Evolutionary conservation across 2,329 filamentous ascomycete species (phyloP), one percentile per base, ranked within the genome.

Genomic region (Ciborinia camelliae): DNA sequence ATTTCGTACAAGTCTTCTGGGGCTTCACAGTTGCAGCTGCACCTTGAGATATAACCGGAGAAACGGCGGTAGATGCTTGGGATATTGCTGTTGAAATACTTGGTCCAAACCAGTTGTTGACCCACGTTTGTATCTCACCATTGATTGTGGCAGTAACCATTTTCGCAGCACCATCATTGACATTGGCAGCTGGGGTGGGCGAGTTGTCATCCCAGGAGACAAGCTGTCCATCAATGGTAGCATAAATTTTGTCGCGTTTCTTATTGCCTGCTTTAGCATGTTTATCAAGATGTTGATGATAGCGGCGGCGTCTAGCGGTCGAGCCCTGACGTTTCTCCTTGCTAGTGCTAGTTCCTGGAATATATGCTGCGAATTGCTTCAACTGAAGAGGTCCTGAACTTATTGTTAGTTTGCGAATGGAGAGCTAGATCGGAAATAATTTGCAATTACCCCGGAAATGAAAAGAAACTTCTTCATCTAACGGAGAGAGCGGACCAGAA

Each of bases 291-390:
- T 75, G 73, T 43, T 71, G 74, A 58, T 77, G 63, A 47, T 55
- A 14, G 48, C 39, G 50, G 26, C 50, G 57, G 1, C 57, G 58
- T 26, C 50, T 76, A 32, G 68, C 62, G 69, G 76, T 76, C 50
- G 71, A 65, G 48, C 70, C 67, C 1, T 75, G 72, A 20, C 78
- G 76, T 74, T 81, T 66, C 71, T 74, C 47, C 71, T 72, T 54
- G 63, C 52, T 30, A 64, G 67, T 23, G 66, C 67, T 37, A 37
- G 52, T 68, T 28, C 78, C 78, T n/a, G 85, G 81, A 53, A 80
- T 82, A 76, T 92, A 93, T 63, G 87, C 86, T 14, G 89, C 90
- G 63, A 92, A 81, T 69, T 90, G 82, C 73, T 85, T 86, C 39
- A 93, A 74, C 47, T 83, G 77, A 70, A 90, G 75, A 1, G 90